These are phyloP conservation scores for Fraxinus quadrangulata DNA, from an alignment of 257 asterid genomes.

Conservation along the genomic window DNA sequence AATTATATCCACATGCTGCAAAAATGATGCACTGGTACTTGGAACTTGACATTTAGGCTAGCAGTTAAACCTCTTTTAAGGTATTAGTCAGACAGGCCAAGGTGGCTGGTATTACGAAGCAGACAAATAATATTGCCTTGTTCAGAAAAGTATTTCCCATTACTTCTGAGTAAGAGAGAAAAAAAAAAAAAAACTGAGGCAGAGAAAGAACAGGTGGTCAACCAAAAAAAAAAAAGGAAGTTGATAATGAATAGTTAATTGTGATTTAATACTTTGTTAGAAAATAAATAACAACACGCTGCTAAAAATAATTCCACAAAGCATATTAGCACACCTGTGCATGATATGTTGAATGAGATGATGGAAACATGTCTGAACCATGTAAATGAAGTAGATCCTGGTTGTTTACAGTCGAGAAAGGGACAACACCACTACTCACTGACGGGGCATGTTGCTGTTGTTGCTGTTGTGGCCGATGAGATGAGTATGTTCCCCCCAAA, in stretches of 20 bases:
- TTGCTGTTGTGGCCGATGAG: conserved; percentile 88
- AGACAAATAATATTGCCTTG: conserved; percentile 12
- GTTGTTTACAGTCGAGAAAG: conserved; percentile 47
- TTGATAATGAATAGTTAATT: background rate
- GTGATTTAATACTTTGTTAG: conserved; percentile 9
- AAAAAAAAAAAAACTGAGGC: background rate
- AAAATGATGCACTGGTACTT: background rate
- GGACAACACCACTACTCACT: conserved; percentile 54
- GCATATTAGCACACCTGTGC: conserved; percentile 60
- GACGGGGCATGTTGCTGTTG: conserved; percentile 80
- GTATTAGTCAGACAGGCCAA: conserved; percentile 9
- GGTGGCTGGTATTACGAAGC: conserved; percentile 18
- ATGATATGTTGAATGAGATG: conserved; percentile 76
- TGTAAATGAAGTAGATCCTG: conserved; percentile 66
- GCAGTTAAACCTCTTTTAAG: conserved; percentile 18
- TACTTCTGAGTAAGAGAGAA: conserved; percentile 18
- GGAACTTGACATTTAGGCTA: background rate
- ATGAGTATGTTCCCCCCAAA: conserved; percentile 79
- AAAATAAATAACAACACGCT: conserved; percentile 3
- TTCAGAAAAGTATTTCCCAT: background rate
- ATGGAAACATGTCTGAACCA: conserved; percentile 83
- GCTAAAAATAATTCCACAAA: conserved; percentile 7
- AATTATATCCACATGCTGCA: conserved; percentile 12
- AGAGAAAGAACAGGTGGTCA: background rate
- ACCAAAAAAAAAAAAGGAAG: conserved; percentile 1